Evolutionary conservation across 2,329 filamentous ascomycete species (phyloP).

Genomic region (Blumeria graminis): DNA sequence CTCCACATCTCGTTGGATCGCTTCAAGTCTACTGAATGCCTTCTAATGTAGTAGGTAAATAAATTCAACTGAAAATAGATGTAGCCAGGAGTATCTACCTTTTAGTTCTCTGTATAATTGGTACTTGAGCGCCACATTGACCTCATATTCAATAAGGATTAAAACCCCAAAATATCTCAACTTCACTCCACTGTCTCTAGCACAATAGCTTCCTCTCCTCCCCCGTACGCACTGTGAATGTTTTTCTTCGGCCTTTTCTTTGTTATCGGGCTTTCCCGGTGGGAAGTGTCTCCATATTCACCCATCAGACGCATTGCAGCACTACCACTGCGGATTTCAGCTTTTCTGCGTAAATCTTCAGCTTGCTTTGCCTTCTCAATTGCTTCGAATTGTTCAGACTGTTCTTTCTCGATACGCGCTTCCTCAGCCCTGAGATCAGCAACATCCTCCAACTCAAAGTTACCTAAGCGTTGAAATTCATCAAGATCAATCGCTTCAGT

Average conservation of each 20-base stretch:
- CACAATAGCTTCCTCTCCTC: slow-evolving; percentile 14
- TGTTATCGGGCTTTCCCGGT: not conserved
- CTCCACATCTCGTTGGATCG: no score
- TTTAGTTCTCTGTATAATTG: no score
- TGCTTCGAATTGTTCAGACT: slow-evolving; percentile 22
- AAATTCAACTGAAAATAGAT: no score
- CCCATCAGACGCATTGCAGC: slow-evolving; percentile 4
- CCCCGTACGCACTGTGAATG: slow-evolving; percentile 10
- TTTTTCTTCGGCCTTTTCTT: slow-evolving; percentile 10
- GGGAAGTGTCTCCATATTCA: slow-evolving; percentile 5
- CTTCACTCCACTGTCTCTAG: slow-evolving; percentile 8
- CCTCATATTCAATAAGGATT: not conserved
- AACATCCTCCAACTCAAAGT: slow-evolving; percentile 28
- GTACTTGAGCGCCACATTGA: no score
- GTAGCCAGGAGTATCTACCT: no score
- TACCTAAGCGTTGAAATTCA: slow-evolving; percentile 31
- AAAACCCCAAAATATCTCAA: not conserved
- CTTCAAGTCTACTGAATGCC: no score
- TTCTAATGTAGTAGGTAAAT: no score
- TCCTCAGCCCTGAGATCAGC: slow-evolving; percentile 31
- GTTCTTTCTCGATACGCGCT: slow-evolving; percentile 19
- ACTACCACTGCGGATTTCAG: slow-evolving; percentile 6
- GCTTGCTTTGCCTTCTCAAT: slow-evolving; percentile 19
- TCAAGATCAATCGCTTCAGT: slow-evolving; percentile 32
- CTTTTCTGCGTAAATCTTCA: slow-evolving; percentile 11